Evolutionary conservation across 371 early-diverging fungal genomes (phyloP), one percentile per base, ranked within the genome.

Genomic region (Mucor circinelloides): DNA sequence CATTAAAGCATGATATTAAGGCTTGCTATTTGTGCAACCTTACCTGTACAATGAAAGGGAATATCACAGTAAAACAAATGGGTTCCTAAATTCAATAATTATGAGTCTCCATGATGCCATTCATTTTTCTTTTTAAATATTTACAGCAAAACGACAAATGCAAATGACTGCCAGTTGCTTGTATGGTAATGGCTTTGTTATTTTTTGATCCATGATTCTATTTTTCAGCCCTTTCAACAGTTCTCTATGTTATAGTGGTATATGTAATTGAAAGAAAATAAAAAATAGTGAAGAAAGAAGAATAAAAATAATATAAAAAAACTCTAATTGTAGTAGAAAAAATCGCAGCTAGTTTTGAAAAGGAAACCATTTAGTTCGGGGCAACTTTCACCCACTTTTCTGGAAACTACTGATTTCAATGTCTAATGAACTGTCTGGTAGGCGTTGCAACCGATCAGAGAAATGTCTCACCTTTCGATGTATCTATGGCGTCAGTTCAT

Each of bases 11-110:
- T 17, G 13, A 4, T 44, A 62, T 40, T 1, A 40, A 10, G 40
- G 17, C 44, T 59, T 42, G 66, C 55, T 69, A 17, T 71, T 69
- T 74, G 69, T 72, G 59, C 52, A 52, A 52, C 27, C 52, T 64
- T 71, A 80, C 76, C 42, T 60, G 65, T 27, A 64, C 55, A 38
- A 90, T 77, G 65, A 87, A 90, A 9, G 89, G 89, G 58, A 88
- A 85, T 25, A 85, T 69, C 21, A 90, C 79, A 19, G 84, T 86
- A 70, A 87, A 85, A 42, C 84, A 78, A 31, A 89, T 81, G n/a
- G 89, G 88, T 74, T 89, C 89, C 71, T 83, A 76, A 78, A 83
- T 75, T 25, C 77, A 76, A 25, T 75, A 40, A 63, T 30, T 54
- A 5, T 70, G 36, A 55, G 57, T 13, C 17, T 40, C 34, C 17